Percentiles rank a stretch among this genome's conserved stretches.
Evolutionary conservation across 352 stramenopile genomes (phyloP).

Genomic region (Albugo laibachii): DNA sequence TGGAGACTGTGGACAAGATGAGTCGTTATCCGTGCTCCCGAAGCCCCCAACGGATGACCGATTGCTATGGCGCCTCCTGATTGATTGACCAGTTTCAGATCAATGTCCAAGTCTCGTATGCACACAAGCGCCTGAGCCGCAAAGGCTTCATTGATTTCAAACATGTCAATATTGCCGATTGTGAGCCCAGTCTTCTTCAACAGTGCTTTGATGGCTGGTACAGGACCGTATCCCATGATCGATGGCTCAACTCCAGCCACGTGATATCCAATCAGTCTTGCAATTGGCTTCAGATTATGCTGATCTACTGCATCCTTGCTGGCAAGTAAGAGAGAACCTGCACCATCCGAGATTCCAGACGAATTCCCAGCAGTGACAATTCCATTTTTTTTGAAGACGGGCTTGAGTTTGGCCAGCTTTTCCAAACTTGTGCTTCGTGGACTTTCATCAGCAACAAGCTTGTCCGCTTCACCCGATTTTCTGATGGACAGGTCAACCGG

Average conservation of each 20-base stretch:
- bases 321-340: constrained; percentile 86
- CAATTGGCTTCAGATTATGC: constrained; percentile 86
- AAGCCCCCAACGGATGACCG: constrained; percentile 92
- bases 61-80: constrained; percentile 92
- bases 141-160: constrained; percentile 99
- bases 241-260: constrained; percentile 87
- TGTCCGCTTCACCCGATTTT: constrained; percentile 50
- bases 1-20: constrained; percentile 81
- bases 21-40: constrained; percentile 81
- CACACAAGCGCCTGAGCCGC: constrained; percentile 92
- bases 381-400: constrained; percentile 96
- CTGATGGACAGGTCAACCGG: constrained; percentile 82
- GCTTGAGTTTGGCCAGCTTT: constrained; percentile 83
- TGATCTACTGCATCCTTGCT: constrained; percentile 85
- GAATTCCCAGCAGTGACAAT: constrained; percentile 92
- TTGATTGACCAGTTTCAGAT: constrained; percentile 86
- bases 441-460: constrained; percentile 60
- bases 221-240: constrained; percentile 96
- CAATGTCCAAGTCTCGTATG: constrained; percentile 90
- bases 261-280: constrained; percentile 83
- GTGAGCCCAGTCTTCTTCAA: constrained; percentile 76
- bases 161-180: constrained; percentile 89
- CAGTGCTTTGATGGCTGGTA: constrained; percentile 86
- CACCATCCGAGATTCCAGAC: constrained; percentile 94
- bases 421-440: constrained; percentile 51